Base-by-base conservation (phyloP, 306 rosid species). In the Sicyos baderoa region DNA sequence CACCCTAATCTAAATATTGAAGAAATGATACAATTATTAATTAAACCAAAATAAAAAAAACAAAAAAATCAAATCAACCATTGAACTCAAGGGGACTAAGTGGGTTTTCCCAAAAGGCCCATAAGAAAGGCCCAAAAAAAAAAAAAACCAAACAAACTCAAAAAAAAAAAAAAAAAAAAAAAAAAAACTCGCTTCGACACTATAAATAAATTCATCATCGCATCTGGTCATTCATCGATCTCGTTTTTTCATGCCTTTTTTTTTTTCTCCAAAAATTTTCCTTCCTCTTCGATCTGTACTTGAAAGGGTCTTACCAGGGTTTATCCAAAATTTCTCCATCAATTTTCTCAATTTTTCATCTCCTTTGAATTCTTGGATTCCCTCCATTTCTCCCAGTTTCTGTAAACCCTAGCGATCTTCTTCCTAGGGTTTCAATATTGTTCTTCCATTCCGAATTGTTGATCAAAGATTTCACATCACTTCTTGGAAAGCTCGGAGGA, bases 401-500 rank as follows among this genome's bases (percentile, higher is more conserved):
- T 75, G 54, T 37, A 77, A 64, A 70, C 79, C 81, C 80, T 57
- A 75, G n/a, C 48, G 25, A 35, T 56, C 49, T 18, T 29, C 49
- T 47, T 44, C 53, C 47, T 66, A 53, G 59, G 69, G 72, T 69
- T 45, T 68, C 9, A 16, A 48, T 54, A 19, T 69, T 10, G n/a
- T 57, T 53, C 53, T 19, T 71, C 17, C 70, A 45, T 68, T 42
- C 1, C 17, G 35, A 2, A 3, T 18, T 61, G 21, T 65, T 45
- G 7, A 45, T 67, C 15, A 9, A 22, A 16, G 53, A 16, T 67
- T 67, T 25, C 72, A 15, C 3, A 0, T 25, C 57, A 49, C 57
- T 25, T 22, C 0, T 67, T 0, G 12, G 57, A 48, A 67, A 67
- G 17, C 12, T 67, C 0, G 60, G 18, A 49, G 61, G 7, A 18